Conservation (phyloP, 2,329 filamentous ascomycete genomes). For the Gnomoniopsis sp. region DNA sequence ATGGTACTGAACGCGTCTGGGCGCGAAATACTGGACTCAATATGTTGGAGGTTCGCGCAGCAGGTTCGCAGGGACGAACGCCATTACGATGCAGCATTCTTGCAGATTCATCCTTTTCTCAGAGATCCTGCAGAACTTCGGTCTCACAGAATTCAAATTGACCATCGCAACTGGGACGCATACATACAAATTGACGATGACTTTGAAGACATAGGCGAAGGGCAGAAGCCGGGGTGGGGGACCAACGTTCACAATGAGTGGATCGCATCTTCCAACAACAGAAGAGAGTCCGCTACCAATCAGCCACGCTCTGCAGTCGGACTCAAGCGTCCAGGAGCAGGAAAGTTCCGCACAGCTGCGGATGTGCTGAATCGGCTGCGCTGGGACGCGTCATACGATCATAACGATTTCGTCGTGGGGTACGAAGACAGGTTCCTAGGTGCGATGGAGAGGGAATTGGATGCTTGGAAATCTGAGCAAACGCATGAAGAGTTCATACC, state of each 20-base stretch:
- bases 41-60: constrained; percentile 38
- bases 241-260: constrained; percentile 4
- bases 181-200: constrained; percentile 38
- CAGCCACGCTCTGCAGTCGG: constrained; percentile 13
- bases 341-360: constrained; percentile 52
- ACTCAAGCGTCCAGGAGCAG: constrained; percentile 30
- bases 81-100: constrained; percentile 46
- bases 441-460: constrained; percentile 49
- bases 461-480: constrained; percentile 57
- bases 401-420: constrained; percentile 52
- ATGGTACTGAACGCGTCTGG: no score
- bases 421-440: constrained; percentile 61
- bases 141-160: constrained; percentile 37
- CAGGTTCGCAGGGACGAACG: constrained; percentile 40
- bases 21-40: constrained; percentile 41
- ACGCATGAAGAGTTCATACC: constrained; percentile 66
- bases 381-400: constrained; percentile 50
- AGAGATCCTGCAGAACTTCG: constrained; percentile 35
- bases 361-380: constrained; percentile 59
- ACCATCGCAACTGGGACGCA: constrained; percentile 47
- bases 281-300: constrained; percentile 18
- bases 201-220: constrained; percentile 38
- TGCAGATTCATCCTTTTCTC: constrained; percentile 45
- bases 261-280: constrained; percentile 16
- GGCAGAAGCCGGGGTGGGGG: constrained; percentile 24